Evolutionary conservation across 257 asterid genomes (phyloP).

Genomic region (Leonotis leonurus): DNA sequence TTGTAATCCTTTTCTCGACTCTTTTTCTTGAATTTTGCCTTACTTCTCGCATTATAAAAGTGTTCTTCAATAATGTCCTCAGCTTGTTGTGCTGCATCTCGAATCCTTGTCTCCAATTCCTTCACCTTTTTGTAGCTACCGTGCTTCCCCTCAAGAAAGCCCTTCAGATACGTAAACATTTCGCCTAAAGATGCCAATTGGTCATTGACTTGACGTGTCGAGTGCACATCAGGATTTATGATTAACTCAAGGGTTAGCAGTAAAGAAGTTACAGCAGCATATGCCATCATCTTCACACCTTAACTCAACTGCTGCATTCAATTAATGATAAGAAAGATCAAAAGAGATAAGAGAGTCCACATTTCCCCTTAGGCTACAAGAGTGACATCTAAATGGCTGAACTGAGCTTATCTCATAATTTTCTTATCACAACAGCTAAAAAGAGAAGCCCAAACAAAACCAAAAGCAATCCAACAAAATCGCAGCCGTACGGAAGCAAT

Average conservation of each 20-base stretch:
- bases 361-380: background rate
- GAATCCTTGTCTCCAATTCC: constrained; percentile 14
- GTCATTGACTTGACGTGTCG: constrained; percentile 4
- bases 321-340: background rate
- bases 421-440: background rate
- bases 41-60: constrained; percentile 4
- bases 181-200: constrained; percentile 7
- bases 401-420: too few species aligned
- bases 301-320: background rate
- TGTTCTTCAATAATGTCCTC: constrained; percentile 18
- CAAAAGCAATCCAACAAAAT: background rate
- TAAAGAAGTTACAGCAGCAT: constrained; percentile 23
- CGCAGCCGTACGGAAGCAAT: background rate
- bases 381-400: background rate
- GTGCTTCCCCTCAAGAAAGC: constrained; percentile 14
- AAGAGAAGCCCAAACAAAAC: background rate
- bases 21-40: background rate
- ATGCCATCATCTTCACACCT: constrained; percentile 22
- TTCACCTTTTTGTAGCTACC: background rate
- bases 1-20: constrained; percentile 7
- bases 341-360: background rate
- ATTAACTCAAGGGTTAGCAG: constrained; percentile 13
- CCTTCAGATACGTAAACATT: constrained; percentile 4
- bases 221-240: background rate
- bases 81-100: constrained; percentile 8